phyloP scores from a whole-genome alignment of 345 rosid genomes.

The Lepidium africanum region DNA sequence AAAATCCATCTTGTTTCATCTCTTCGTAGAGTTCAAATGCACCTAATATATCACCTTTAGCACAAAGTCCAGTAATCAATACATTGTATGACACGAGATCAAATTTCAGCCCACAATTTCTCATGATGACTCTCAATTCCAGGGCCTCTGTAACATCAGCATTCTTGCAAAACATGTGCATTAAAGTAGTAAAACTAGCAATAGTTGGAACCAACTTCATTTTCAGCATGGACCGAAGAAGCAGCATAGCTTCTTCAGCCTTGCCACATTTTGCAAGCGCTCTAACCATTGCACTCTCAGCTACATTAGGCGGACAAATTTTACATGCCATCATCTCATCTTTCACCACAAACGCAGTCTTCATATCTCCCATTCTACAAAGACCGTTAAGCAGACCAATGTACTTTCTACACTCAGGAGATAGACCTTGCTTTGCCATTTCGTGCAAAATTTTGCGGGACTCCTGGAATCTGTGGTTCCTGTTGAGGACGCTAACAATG shows the following conservation, averaged over 20 bases:
- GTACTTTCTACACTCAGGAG: slow-evolving; percentile 42
- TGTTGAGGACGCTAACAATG: slow-evolving; percentile 42
- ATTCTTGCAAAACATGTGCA: slow-evolving; percentile 57
- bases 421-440: slow-evolving; percentile 50
- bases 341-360: slow-evolving; percentile 55
- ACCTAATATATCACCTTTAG: slow-evolving; percentile 37
- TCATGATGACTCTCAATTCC: slow-evolving; percentile 44
- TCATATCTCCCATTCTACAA: slow-evolving; percentile 56
- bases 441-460: slow-evolving; percentile 47
- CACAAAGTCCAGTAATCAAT: slow-evolving; percentile 61
- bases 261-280: slow-evolving; percentile 75
- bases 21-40: slow-evolving; percentile 62
- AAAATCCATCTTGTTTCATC: slow-evolving; percentile 59
- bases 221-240: slow-evolving; percentile 53
- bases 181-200: slow-evolving; percentile 70
- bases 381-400: slow-evolving; percentile 50
- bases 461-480: slow-evolving; percentile 42
- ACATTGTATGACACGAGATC: slow-evolving; percentile 76
- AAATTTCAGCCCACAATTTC: slow-evolving; percentile 44
- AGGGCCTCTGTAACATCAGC: slow-evolving; percentile 46
- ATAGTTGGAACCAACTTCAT: slow-evolving; percentile 53
- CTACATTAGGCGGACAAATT: slow-evolving; percentile 43
- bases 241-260: slow-evolving; percentile 61
- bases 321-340: slow-evolving; percentile 56
- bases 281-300: slow-evolving; percentile 85